Conservation (phyloP, 2,329 filamentous ascomycete species). For the Coniochaeta sp. region DNA sequence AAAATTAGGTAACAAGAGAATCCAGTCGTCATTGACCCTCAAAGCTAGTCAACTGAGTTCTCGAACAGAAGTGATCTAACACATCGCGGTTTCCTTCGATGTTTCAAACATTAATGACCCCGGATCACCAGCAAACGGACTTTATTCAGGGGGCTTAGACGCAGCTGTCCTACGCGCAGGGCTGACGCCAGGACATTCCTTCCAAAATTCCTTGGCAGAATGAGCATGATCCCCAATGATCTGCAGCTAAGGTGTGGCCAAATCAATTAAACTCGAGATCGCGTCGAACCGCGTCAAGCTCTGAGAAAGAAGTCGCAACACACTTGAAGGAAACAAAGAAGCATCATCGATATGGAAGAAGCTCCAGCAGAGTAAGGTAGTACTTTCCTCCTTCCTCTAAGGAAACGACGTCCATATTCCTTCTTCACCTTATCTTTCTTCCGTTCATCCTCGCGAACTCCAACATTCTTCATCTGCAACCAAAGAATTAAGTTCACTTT, state of each 20-base stretch:
- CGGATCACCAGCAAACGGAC: not conserved
- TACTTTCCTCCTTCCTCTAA: not conserved
- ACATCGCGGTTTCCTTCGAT: not conserved
- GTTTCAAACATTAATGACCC: not conserved
- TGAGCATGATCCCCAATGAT: too few species aligned
- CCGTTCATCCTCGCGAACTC: too few species aligned
- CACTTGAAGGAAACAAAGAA: not conserved
- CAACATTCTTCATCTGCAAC: too few species aligned
- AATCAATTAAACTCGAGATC: not conserved
- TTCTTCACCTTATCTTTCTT: too few species aligned
- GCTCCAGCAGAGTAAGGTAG: too few species aligned
- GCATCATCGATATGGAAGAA: too few species aligned
- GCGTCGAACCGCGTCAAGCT: slow-evolving; percentile 1
- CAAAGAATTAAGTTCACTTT: not conserved
- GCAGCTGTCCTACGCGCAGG: not conserved
- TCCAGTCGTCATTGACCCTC: not conserved
- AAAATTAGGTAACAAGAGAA: not conserved
- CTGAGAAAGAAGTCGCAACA: not conserved
- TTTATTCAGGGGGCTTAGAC: not conserved
- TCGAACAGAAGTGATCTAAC: not conserved
- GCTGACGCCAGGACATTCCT: not conserved
- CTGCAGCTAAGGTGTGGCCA: not conserved
- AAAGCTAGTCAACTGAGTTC: not conserved
- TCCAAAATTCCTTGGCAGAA: too few species aligned
- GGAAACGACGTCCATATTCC: too few species aligned